Conservation (phyloP, 345 rosid genomes). For the Murraya koenigii region DNA sequence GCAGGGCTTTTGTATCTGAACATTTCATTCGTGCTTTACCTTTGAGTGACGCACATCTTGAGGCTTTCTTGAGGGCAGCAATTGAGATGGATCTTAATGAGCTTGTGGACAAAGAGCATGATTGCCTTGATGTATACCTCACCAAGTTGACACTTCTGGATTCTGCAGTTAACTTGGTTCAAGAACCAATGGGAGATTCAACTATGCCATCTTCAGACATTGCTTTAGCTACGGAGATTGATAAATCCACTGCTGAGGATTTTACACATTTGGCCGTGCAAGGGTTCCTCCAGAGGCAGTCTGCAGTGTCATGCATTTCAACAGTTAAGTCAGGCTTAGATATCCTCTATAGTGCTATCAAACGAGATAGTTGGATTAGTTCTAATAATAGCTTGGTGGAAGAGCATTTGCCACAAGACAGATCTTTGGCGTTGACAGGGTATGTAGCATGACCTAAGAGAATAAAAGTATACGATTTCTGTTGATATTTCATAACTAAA, state of each 20-base stretch:
- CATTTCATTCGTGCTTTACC: constrained; percentile 50
- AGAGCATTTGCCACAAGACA: constrained; percentile 23
- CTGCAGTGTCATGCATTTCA: constrained; percentile 48
- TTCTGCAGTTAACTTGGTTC: constrained; percentile 6
- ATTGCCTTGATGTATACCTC: constrained; percentile 29
- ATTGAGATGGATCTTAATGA: constrained; percentile 47
- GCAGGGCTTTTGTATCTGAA: constrained; percentile 40
- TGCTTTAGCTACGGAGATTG: constrained; percentile 7
- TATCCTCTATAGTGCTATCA: constrained; percentile 38
- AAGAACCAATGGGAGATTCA: constrained; percentile 13
- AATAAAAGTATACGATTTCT: neutral
- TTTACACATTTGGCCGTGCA: constrained; percentile 32
- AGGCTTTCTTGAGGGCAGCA: constrained; percentile 53
- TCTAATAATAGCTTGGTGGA: constrained; percentile 19
- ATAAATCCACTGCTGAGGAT: constrained; percentile 19
- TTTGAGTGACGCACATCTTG: constrained; percentile 64
- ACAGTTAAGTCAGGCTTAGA: constrained; percentile 42
- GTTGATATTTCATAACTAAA: neutral
- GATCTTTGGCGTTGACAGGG: constrained; percentile 26
- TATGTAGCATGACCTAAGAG: constrained; percentile 20
- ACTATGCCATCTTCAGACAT: neutral
- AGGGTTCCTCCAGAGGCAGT: constrained; percentile 50
- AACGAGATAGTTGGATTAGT: constrained; percentile 11
- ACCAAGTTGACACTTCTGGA: constrained; percentile 31
- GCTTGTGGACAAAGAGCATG: constrained; percentile 23